Base-by-base conservation (phyloP, 1,139 yeast species). In the Debaryomyces sp. region DNA sequence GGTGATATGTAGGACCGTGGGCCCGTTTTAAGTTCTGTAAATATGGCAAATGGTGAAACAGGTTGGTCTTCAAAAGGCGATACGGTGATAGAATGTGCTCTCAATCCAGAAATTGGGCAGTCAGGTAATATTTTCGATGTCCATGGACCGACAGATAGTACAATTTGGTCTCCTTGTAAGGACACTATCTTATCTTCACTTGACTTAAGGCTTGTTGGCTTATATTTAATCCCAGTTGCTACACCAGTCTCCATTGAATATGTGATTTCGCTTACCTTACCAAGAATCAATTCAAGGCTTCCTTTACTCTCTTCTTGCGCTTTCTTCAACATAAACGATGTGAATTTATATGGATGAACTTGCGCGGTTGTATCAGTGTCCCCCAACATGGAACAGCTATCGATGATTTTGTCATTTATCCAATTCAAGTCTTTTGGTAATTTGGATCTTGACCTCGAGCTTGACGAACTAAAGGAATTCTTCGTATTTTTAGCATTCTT, bases 61-160 rank as follows among this genome's bases (percentile, higher is more conserved):
- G 78, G 74, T 43, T 81, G 82, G 46, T 83, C 84, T 48, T 78
- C 73, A 51, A 85, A 81, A 5, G 98, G 97, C 44, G 89, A 83
- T 45, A 94, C 82, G 3, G 97, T 92, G 61, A 94, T 92, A 27
- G 97, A 89, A 69, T 94, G 98, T 1, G 98, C 98, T 56, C 97
- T 77, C 53, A 91, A 75, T 2, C 97, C 97, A 4, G 92, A 84
- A 32, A 92, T 90, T 26, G 97, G 98, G 64, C 97, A 91, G 57
- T 88, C 91, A 1, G 96, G 96, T 50, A 92, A 72, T 39, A 92
- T 80, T 60, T 85, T 87, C 1, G 96, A 86, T 2, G 97, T 91
- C 99, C 99, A 92, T 5, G 98, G 98, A 1, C 99, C 99, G 55
- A 89, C 88, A 0, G 96, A 77, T 58, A 92, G 74, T n/a, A 94